These are phyloP conservation scores for Cyclotella baltica DNA, from an alignment of 108 stramenopile genomes.

Conservation along the genomic window DNA sequence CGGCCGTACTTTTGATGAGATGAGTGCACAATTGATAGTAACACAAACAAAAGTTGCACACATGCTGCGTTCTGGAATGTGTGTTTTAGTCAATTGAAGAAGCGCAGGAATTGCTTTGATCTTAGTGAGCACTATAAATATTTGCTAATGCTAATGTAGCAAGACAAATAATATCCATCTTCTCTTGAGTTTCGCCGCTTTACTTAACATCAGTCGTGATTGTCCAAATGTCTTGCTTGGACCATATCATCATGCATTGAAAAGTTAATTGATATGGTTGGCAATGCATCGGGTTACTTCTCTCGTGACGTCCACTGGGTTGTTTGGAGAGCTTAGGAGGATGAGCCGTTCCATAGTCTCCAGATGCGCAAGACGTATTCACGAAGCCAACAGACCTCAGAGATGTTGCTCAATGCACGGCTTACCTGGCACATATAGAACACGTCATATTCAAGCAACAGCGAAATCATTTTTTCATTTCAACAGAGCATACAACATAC, in stretches of 20 bases:
- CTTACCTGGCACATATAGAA: slow-evolving; percentile 48
- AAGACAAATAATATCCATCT: slow-evolving; percentile 25
- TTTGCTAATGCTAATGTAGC: slow-evolving; percentile 67
- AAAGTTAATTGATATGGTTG: slow-evolving; percentile 69
- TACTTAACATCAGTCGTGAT: slow-evolving; percentile 59
- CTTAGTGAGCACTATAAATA: slow-evolving; percentile 49
- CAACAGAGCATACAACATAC: slow-evolving; percentile 56
- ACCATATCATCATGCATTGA: slow-evolving; percentile 55
- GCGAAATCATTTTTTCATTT: slow-evolving; percentile 31
- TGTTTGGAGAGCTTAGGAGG: slow-evolving; percentile 19
- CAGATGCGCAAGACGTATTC: slow-evolving; percentile 12
- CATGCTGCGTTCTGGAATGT: slow-evolving; percentile 66
- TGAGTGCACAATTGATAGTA: slow-evolving; percentile 57
- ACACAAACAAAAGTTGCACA: slow-evolving; percentile 72
- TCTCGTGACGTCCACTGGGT: slow-evolving; percentile 19
- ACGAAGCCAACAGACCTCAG: slow-evolving; percentile 56
- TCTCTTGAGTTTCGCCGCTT: neutral
- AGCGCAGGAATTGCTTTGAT: slow-evolving; percentile 37
- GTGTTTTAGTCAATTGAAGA: slow-evolving; percentile 34
- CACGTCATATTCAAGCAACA: slow-evolving; percentile 31
- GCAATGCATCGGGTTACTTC: slow-evolving; percentile 63
- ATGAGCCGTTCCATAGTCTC: slow-evolving; percentile 27
- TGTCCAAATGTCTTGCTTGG: slow-evolving; percentile 51
- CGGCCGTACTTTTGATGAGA: slow-evolving; percentile 3
- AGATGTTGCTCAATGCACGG: slow-evolving; percentile 75